These are phyloP conservation scores for Exsudoporus frostii DNA, from an alignment of 768 basidiomycete species.

Conservation along the genomic window DNA sequence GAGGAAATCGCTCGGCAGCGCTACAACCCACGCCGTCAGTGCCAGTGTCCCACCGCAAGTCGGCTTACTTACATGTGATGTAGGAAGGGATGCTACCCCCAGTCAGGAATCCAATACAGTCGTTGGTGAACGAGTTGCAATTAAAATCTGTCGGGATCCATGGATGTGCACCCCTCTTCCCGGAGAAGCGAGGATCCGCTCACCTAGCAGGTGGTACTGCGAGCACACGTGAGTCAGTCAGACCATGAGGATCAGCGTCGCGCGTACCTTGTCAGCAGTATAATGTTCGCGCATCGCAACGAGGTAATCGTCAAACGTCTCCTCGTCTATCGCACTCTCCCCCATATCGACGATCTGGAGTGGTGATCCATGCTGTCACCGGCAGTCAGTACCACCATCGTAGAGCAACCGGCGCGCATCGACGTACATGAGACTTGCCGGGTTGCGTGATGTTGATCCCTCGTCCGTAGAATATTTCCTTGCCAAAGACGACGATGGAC, in stretches of 20 bases:
- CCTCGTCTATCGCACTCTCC: constrained; percentile 75
- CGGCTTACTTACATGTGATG: constrained; percentile 59
- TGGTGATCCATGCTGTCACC: constrained; percentile 67
- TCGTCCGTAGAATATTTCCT: constrained; percentile 88
- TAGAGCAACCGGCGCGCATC: not conserved
- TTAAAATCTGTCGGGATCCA: constrained; percentile 65
- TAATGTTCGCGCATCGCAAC: constrained; percentile 72
- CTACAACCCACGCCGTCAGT: constrained; percentile 33
- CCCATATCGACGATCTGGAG: constrained; percentile 72
- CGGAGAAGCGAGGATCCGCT: not conserved
- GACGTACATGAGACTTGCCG: constrained; percentile 77
- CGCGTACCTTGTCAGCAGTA: constrained; percentile 80
- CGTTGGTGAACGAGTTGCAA: constrained; percentile 93
- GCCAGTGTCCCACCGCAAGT: not conserved
- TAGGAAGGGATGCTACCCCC: constrained; percentile 77
- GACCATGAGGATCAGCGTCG: not conserved
- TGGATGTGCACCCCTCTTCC: not conserved
- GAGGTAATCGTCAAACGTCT: constrained; percentile 84
- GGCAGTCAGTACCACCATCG: not conserved
- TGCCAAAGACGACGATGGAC: constrained; percentile 81
- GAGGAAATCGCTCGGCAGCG: constrained; percentile 78
- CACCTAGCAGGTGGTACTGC: constrained; percentile 86
- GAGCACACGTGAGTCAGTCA: not conserved
- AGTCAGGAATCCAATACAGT: constrained; percentile 82
- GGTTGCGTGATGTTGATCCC: constrained; percentile 73